These are phyloP conservation scores for Taphrina flavorubra DNA, from an alignment of 1,139 yeast genomes.

Conservation along the genomic window DNA sequence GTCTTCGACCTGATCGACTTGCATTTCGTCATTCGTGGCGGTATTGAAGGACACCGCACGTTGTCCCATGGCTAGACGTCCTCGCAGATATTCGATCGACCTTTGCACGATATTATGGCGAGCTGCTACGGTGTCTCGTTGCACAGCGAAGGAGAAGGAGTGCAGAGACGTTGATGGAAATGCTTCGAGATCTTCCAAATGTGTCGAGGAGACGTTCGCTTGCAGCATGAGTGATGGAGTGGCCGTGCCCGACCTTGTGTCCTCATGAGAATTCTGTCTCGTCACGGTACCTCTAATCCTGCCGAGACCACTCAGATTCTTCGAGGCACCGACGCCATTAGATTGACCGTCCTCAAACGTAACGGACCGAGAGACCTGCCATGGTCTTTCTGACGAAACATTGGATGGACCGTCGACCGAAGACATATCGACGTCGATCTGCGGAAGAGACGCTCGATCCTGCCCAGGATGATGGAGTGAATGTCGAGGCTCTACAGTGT, in stretches of 20 bases:
- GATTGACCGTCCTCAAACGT: slow-evolving; percentile 15
- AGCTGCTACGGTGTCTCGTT: slow-evolving; percentile 37
- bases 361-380: slow-evolving; percentile 9
- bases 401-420: slow-evolving; percentile 3
- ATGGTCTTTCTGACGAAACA: slow-evolving; percentile 11
- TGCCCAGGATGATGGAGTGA: not conserved
- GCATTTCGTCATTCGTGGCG: not conserved
- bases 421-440: slow-evolving; percentile 2
- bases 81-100: slow-evolving; percentile 37
- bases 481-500: not conserved
- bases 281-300: slow-evolving; percentile 27
- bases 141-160: slow-evolving; percentile 39
- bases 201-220: slow-evolving; percentile 32
- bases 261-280: slow-evolving; percentile 30
- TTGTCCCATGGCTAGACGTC: slow-evolving; percentile 12
- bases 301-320: slow-evolving; percentile 30
- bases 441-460: not conserved
- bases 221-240: slow-evolving; percentile 17
- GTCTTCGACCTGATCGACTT: slow-evolving; percentile 10
- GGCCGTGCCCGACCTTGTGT: slow-evolving; percentile 5
- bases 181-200: slow-evolving; percentile 37
- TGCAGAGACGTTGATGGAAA: slow-evolving; percentile 39
- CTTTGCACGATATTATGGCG: slow-evolving; percentile 35
- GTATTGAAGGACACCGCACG: slow-evolving; percentile 24
- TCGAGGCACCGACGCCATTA: not conserved